Evolutionary conservation across 2,329 filamentous ascomycete species (phyloP).

Genomic region (Colletotrichum lupini): DNA sequence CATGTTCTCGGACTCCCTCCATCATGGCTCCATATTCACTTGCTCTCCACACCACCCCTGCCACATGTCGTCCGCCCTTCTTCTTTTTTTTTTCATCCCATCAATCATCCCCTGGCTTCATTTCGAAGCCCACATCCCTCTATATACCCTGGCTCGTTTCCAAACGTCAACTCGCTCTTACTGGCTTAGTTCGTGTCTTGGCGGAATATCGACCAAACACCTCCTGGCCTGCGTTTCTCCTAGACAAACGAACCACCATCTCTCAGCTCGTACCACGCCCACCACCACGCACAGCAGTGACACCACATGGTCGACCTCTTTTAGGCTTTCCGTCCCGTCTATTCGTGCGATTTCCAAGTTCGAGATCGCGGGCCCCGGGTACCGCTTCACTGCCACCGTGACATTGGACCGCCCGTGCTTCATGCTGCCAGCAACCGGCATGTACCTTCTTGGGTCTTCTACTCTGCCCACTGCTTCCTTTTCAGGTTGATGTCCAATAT

Average conservation of each 20-base stretch:
- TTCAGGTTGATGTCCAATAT: not conserved
- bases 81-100: not conserved
- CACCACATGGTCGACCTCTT: not conserved
- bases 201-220: not conserved
- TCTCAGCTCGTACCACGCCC: not conserved
- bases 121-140: slow-evolving; percentile 15
- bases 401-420: not conserved
- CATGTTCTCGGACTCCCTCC: not conserved
- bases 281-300: too few species aligned
- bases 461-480: not conserved
- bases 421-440: not conserved
- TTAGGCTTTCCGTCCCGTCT: not conserved
- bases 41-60: not conserved
- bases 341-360: slow-evolving; percentile 21
- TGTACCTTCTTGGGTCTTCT: not conserved
- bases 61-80: not conserved
- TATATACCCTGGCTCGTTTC: slow-evolving; percentile 11
- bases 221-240: slow-evolving; percentile 29
- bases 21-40: not conserved
- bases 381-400: not conserved
- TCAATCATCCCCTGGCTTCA: slow-evolving; percentile 24
- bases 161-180: slow-evolving; percentile 23
- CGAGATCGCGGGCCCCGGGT: slow-evolving; percentile 1
- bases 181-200: slow-evolving; percentile 3
- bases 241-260: slow-evolving; percentile 21